phyloP scores from a whole-genome alignment of 2,329 filamentous ascomycete genomes.

The Phyllosticta capitalensis region DNA sequence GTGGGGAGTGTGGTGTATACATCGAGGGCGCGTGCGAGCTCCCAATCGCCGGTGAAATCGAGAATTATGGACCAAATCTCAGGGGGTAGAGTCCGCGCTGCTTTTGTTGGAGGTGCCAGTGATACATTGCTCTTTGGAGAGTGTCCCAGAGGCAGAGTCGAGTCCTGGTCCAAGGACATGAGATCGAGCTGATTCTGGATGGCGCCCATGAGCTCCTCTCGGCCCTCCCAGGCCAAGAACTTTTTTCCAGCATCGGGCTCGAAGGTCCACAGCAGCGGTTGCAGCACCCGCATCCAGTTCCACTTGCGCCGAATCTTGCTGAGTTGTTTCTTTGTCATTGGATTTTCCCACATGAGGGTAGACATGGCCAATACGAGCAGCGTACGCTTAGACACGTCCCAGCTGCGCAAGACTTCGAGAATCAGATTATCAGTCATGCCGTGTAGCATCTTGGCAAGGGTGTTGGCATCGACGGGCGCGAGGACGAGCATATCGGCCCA shows the following conservation, averaged over 20 bases:
- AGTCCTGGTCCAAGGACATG: constrained; percentile 62
- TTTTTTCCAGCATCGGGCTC: constrained; percentile 41
- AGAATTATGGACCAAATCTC: constrained; percentile 88
- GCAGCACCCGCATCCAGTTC: constrained; percentile 76
- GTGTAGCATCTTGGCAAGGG: constrained; percentile 76
- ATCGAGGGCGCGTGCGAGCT: constrained; percentile 70
- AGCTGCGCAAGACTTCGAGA: constrained; percentile 71
- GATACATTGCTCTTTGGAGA: constrained; percentile 17
- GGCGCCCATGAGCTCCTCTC: constrained; percentile 59
- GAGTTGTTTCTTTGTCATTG: constrained; percentile 78
- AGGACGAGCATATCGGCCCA: constrained; percentile 85
- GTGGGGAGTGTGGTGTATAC: constrained; percentile 69
- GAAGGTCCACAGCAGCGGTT: constrained; percentile 76
- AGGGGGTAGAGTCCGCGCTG: constrained; percentile 50
- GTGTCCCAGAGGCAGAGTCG: constrained; percentile 40
- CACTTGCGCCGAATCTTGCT: constrained; percentile 74
- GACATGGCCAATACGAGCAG: constrained; percentile 85
- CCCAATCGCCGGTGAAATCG: constrained; percentile 80
- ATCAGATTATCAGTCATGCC: constrained; percentile 74
- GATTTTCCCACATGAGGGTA: constrained; percentile 79
- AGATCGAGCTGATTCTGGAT: constrained; percentile 71
- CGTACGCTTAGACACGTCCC: constrained; percentile 79
- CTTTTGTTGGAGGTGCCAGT: neutral
- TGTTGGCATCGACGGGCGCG: constrained; percentile 75
- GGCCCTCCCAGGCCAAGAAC: constrained; percentile 46